A percentile compares a stretch with the other conserved stretches of the same genome.
phyloP scores from a whole-genome alignment of 2,329 filamentous ascomycete genomes.

The Cladosporium sp. region DNA sequence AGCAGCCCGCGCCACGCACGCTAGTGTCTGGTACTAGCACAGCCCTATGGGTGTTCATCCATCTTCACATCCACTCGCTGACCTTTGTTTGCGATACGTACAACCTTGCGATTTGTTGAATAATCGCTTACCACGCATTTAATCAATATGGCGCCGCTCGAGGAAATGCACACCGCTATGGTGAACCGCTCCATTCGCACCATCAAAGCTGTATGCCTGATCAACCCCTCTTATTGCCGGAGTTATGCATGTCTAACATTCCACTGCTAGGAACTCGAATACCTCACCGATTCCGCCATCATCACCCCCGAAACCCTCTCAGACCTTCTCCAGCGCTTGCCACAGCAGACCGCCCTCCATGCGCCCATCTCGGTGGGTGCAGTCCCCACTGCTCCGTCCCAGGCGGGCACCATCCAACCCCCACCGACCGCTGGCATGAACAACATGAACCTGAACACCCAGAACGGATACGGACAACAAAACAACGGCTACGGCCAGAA shows the following conservation, averaged over 20 bases:
- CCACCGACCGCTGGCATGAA: slow-evolving; percentile 34
- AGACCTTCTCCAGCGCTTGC: slow-evolving; percentile 72
- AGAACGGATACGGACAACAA: slow-evolving; percentile 23
- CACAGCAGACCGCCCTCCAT: slow-evolving; percentile 64
- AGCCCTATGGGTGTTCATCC: background rate
- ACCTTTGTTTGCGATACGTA: background rate
- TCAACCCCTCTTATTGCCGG: background rate
- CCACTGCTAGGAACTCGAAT: slow-evolving; percentile 79
- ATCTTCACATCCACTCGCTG: slow-evolving; percentile 3
- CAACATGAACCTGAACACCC: slow-evolving; percentile 32
- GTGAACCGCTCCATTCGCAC: slow-evolving; percentile 82
- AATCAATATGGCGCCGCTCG: slow-evolving; percentile 34
- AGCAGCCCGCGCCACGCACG: background rate
- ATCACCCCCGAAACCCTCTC: slow-evolving; percentile 76
- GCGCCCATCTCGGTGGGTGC: slow-evolving; percentile 40
- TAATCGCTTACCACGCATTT: background rate
- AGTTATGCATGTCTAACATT: slow-evolving; percentile 11
- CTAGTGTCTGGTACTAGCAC: background rate
- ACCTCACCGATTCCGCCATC: slow-evolving; percentile 77
- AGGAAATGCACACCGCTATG: slow-evolving; percentile 57
- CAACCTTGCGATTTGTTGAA: background rate
- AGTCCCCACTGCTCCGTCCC: slow-evolving; percentile 31
- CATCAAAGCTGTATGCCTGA: slow-evolving; percentile 72
- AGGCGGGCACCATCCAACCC: slow-evolving; percentile 26
- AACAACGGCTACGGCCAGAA: slow-evolving; percentile 24